These are phyloP conservation scores for Dipteronia dyeriana DNA, from an alignment of 345 rosid species.

Conservation along the genomic window DNA sequence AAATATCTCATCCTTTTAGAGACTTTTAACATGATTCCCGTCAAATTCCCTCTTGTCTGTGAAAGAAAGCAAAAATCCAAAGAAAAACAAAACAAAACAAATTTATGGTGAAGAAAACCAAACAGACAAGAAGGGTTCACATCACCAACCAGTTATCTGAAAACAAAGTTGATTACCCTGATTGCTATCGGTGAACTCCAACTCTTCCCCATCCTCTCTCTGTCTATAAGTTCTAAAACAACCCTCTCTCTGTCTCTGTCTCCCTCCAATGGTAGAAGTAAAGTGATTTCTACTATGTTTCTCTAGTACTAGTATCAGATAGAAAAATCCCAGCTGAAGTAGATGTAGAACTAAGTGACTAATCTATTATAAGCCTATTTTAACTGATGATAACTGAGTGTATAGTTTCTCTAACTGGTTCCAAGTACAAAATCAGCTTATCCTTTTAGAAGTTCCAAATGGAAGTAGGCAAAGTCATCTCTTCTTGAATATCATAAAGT, in stretches of 20 bases:
- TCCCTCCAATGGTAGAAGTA: constrained; percentile 10
- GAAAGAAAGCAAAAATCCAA: neutral
- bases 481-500: constrained; percentile 56
- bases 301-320: constrained; percentile 1
- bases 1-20: neutral
- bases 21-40: neutral
- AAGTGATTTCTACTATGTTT: constrained; percentile 1
- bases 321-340: constrained; percentile 7
- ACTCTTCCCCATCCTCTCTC: neutral
- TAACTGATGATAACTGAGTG: neutral
- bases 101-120: neutral
- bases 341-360: constrained; percentile 1
- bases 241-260: constrained; percentile 1
- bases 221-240: neutral
- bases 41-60: neutral
- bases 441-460: constrained; percentile 64
- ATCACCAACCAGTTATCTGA: neutral
- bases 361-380: constrained; percentile 5
- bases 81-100: neutral
- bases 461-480: constrained; percentile 50
- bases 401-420: neutral
- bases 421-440: neutral
- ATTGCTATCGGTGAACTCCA: constrained; percentile 5
- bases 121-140: neutral
- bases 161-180: constrained; percentile 4